Percentiles rank a stretch among this genome's conserved stretches.
phyloP scores from a whole-genome alignment of 371 early-diverging fungal species.

The Mucor racemosus region DNA sequence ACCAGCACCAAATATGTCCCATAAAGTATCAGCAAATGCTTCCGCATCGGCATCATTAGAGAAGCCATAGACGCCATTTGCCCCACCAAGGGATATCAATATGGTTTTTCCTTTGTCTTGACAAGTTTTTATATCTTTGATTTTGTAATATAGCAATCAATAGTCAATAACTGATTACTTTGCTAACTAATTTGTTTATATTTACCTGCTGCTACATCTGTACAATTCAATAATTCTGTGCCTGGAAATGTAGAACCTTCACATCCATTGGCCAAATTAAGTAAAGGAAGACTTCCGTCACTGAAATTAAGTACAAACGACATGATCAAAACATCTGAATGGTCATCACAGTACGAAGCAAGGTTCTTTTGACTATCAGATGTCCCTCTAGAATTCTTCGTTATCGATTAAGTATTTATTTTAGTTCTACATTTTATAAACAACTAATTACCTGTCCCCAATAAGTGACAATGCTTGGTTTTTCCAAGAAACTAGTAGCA shows the following conservation, averaged over 20 bases:
- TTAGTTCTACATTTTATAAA: not conserved
- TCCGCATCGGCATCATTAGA: constrained; percentile 48
- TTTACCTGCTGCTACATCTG: constrained; percentile 55
- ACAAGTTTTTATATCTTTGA: constrained; percentile 64
- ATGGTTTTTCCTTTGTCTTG: constrained; percentile 67
- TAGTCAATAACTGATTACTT: not conserved
- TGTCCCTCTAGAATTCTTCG: not conserved
- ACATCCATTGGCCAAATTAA: constrained; percentile 70
- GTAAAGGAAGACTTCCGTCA: constrained; percentile 42
- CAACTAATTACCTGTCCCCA: constrained; percentile 31
- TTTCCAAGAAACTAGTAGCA: constrained; percentile 15
- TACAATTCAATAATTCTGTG: constrained; percentile 59
- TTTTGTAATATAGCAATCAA: not conserved
- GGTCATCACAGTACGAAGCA: constrained; percentile 61
- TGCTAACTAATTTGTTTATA: too few relatives aligned
- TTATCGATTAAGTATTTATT: not conserved
- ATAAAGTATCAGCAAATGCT: constrained; percentile 64
- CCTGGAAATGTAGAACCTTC: constrained; percentile 51
- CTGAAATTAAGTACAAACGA: constrained; percentile 63
- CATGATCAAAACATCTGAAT: constrained; percentile 60
- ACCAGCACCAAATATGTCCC: constrained; percentile 66
- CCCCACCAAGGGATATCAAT: constrained; percentile 74
- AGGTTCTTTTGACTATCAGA: constrained; percentile 37
- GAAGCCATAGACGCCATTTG: constrained; percentile 65
- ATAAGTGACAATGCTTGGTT: constrained; percentile 25